Evolutionary conservation across 768 basidiomycete species (phyloP).

Genomic region (Myochromella boudieri): DNA sequence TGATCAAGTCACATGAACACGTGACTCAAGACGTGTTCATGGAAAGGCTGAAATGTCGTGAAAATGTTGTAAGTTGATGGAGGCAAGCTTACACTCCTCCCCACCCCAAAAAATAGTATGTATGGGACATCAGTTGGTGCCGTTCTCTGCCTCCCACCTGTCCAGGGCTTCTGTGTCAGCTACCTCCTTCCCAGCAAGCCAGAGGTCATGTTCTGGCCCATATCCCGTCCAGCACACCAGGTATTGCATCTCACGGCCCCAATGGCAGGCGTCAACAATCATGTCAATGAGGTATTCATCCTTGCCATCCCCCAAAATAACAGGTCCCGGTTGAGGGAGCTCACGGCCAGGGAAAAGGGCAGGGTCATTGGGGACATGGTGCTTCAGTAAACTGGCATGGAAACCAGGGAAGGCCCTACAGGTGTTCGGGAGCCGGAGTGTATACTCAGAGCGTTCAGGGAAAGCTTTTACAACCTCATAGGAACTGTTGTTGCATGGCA

Average conservation of each 20-base stretch:
- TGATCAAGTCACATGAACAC: too few relatives aligned
- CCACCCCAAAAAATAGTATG: too few relatives aligned
- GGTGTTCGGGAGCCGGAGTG: conserved; percentile 27
- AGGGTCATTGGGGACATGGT: conserved; percentile 27
- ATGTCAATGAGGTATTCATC: conserved; percentile 24
- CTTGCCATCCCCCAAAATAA: conserved; percentile 19
- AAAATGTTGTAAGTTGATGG: too few relatives aligned
- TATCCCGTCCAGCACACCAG: conserved; percentile 29
- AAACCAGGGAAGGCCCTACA: conserved; percentile 28
- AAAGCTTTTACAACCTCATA: conserved; percentile 14
- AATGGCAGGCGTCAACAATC: conserved; percentile 23
- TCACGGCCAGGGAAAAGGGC: conserved; percentile 26
- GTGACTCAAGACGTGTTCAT: too few relatives aligned
- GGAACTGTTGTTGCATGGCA: conserved; percentile 32
- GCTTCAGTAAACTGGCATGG: conserved; percentile 30
- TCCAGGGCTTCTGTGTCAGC: neutral
- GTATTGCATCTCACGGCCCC: conserved; percentile 24
- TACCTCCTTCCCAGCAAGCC: neutral
- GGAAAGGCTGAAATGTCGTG: too few relatives aligned
- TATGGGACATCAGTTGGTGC: neutral
- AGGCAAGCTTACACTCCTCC: too few relatives aligned
- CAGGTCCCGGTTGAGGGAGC: conserved; percentile 13
- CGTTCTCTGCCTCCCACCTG: neutral
- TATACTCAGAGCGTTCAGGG: conserved; percentile 23
- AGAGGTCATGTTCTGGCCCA: conserved; percentile 11